Conservation (phyloP, 352 stramenopile genomes). For the Chrysophaeum taylorii region DNA sequence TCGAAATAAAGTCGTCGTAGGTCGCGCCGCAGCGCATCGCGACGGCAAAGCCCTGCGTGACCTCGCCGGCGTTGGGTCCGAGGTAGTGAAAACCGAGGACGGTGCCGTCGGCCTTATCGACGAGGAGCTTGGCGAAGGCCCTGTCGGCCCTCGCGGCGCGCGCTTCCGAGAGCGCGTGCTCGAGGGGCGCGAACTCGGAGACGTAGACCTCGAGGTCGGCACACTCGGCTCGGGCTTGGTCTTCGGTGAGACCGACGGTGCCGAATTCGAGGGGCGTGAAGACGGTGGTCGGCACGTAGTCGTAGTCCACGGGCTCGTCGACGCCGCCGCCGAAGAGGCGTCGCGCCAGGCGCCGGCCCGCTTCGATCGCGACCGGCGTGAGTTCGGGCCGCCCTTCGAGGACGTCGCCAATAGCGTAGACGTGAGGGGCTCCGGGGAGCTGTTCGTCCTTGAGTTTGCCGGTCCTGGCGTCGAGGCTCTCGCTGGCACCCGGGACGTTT, state of each 20-base stretch:
- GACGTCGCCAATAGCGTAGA: constrained; percentile 94
- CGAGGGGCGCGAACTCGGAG: constrained; percentile 84
- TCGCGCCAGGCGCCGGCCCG: constrained; percentile 71
- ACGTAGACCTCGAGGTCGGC: constrained; percentile 89
- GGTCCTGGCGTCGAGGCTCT: constrained; percentile 75
- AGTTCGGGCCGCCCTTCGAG: constrained; percentile 86
- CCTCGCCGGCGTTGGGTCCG: constrained; percentile 92
- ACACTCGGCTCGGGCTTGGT: constrained; percentile 73
- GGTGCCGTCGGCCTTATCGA: constrained; percentile 40
- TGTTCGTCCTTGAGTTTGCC: constrained; percentile 85
- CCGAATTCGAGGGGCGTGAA: constrained; percentile 97
- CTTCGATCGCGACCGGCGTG: constrained; percentile 93
- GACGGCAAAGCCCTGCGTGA: constrained; percentile 79
- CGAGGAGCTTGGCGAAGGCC: constrained; percentile 90
- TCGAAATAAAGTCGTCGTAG: constrained; percentile 77
- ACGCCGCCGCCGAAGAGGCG: constrained; percentile 64
- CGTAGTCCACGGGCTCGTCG: constrained; percentile 27
- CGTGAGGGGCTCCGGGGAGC: constrained; percentile 73
- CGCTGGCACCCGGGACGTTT: constrained; percentile 61
- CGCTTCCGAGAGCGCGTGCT: constrained; percentile 70
- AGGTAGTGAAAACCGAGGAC: constrained; percentile 96
- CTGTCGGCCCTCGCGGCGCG: constrained; percentile 43
- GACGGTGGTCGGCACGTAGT: constrained; percentile 42
- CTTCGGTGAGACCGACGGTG: constrained; percentile 87
- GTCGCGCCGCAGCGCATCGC: constrained; percentile 86